phyloP scores from a whole-genome alignment of 2,329 filamentous ascomycete species.

The Metarhizium anisopliae region DNA sequence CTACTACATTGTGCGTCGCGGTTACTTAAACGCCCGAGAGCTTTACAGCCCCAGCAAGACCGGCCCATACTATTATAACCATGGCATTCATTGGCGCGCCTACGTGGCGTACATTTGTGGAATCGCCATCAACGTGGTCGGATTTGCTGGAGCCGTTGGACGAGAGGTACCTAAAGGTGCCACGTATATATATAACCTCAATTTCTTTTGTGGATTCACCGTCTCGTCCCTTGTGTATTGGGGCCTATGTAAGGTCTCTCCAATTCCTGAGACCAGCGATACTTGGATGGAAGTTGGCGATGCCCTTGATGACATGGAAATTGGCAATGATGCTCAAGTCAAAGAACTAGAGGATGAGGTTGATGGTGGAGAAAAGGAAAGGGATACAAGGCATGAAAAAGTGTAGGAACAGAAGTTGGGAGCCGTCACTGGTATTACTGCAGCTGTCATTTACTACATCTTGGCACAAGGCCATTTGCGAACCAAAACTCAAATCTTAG shows the following conservation, averaged over 20 bases:
- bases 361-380: not conserved
- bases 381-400: not conserved
- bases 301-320: constrained; percentile 44
- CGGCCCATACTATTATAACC: constrained; percentile 65
- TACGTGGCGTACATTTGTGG: constrained; percentile 76
- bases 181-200: constrained; percentile 79
- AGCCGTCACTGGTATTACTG: no score
- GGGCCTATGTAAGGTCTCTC: constrained; percentile 56
- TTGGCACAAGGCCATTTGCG: no score
- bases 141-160: constrained; percentile 77
- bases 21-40: constrained; percentile 69
- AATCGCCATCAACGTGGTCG: constrained; percentile 84
- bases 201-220: constrained; percentile 81
- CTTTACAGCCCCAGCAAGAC: constrained; percentile 64
- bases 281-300: constrained; percentile 70
- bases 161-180: constrained; percentile 64
- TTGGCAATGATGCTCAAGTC: constrained; percentile 34
- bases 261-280: constrained; percentile 65
- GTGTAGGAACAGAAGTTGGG: not conserved
- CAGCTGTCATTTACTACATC: no score
- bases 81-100: constrained; percentile 72
- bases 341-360: constrained; percentile 30
- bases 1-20: constrained; percentile 78
- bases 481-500: no score
- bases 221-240: constrained; percentile 62